These are phyloP conservation scores for Ceratocystis cubensis DNA, from an alignment of 2,329 filamentous ascomycete genomes.

Conservation along the genomic window DNA sequence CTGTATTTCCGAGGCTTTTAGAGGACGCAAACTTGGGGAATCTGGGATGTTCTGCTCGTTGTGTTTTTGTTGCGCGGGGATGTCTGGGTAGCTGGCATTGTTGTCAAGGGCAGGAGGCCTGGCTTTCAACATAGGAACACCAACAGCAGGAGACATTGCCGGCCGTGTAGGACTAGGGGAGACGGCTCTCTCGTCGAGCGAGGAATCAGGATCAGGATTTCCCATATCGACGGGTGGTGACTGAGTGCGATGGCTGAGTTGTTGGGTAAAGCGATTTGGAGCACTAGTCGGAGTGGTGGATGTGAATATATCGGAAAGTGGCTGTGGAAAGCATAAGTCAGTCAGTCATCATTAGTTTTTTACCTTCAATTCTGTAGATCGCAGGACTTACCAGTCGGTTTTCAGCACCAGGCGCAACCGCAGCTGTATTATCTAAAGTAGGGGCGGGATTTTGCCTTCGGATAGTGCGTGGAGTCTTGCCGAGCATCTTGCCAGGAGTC, in stretches of 20 bases:
- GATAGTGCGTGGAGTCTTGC: slow-evolving; percentile 63
- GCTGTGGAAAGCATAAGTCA: slow-evolving; percentile 30
- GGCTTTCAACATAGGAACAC: background rate
- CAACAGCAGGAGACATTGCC: slow-evolving; percentile 7
- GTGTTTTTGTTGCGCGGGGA: slow-evolving; percentile 32
- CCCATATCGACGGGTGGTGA: slow-evolving; percentile 30
- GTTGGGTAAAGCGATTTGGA: slow-evolving; percentile 42
- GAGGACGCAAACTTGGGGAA: slow-evolving; percentile 10
- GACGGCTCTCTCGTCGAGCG: slow-evolving; percentile 15
- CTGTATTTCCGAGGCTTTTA: background rate
- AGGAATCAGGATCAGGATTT: background rate
- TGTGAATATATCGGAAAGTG: slow-evolving; percentile 44
- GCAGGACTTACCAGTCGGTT: slow-evolving; percentile 3
- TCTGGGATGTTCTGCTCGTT: background rate
- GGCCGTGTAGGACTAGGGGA: slow-evolving; percentile 16
- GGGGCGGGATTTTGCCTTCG: slow-evolving; percentile 43
- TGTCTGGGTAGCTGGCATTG: slow-evolving; percentile 49
- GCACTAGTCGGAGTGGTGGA: slow-evolving; percentile 43
- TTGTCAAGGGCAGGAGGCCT: background rate
- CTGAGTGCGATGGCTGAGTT: slow-evolving; percentile 35
- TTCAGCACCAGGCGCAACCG: background rate
- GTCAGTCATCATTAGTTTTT: background rate
- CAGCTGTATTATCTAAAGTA: background rate
- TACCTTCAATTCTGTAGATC: background rate
- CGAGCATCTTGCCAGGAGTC: slow-evolving; percentile 70